Evolutionary conservation across 176 grass and related monocot genomes (phyloP), one percentile per base, ranked within the genome.

Genomic region (Poa annua): DNA sequence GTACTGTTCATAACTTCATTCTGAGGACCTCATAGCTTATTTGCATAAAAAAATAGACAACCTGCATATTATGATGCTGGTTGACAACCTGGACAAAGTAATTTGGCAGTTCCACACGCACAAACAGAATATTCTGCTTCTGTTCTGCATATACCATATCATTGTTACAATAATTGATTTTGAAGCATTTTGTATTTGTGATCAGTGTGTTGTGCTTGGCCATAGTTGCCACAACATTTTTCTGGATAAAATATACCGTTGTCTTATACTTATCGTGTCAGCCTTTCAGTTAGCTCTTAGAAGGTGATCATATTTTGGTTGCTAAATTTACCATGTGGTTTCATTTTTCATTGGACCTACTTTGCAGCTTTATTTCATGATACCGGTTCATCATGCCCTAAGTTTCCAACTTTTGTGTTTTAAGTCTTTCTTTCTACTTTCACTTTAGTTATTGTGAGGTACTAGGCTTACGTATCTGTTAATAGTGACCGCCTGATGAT

Each of bases 141-240:
- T 20, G 39, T 85, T 81, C 17, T 88, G 7, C 42, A 4, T 81
- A 20, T 64, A 35, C 8, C 48, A 13, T 24, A 66, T 84, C 21
- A 26, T 44, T 74, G 81, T 5, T 7, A 36, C 24, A 42, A 6
- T 56, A 68, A 17, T 15, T 49, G 12, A 22, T 69, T 63, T 11
- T 51, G 41, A 69, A 1, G 16, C 17, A 24, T 36, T 38, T 22
- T 67, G 0, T 22, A 17, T 74, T 1, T 83, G 25, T 74, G 42
- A 29, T 49, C 22, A 29, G 3, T 47, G 5, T 71, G 21, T 48
- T 0, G 11, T 75, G 11, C 62, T n/a, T 10, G 12, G n/a, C 24
- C 0, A 61, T 45, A 32, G 34, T 73, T 33, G 4, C 61, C 13
- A 16, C 15, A 51, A 1, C 52, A 19, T 3, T 36, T 69, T 19